Base-by-base conservation (phyloP, 192 early-diverging fungal genomes). In the Podila verticillata region DNA sequence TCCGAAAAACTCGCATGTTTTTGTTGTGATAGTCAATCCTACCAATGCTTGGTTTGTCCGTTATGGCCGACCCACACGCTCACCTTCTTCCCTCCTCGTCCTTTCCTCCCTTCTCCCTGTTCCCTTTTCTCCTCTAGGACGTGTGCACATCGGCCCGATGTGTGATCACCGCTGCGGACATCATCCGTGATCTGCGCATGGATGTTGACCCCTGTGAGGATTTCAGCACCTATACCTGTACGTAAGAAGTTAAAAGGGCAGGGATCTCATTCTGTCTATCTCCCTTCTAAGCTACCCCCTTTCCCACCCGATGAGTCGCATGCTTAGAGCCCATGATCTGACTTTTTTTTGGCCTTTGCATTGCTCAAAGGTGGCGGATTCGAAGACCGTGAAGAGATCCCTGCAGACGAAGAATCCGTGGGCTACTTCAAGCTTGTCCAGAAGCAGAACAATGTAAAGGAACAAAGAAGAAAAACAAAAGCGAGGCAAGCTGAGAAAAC, bases 181-280 rank as follows among this genome's bases (percentile, higher is more conserved):
- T 93, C 36, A 61, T 91, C n/a, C 34, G 48, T 6, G 84, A 85
- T 29, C 83, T 93, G 57, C 83, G 89, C 66, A 29, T 74, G 5
- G 54, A 72, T 10, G 81, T 72, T 0, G 88, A 93, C 81, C 91
- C 92, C 1, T 93, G 92, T 61, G 70, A 83, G 17, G 91, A 93
- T 63, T 93, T 93, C 71, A 91, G 87, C 67, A 72, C 83, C 49
- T 93, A 81, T 65, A 77, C 84, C 26, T 89, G 91, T 91, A 86
- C 72, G 70, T 63, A n/a, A n/a, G n/a, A n/a, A n/a, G n/a, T n/a
- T n/a, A n/a, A n/a, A n/a, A n/a, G n/a, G n/a, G n/a, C n/a, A n/a
- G n/a, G n/a, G n/a, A n/a, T n/a, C n/a, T n/a, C n/a, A n/a, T n/a
- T n/a, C n/a, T n/a, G n/a, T n/a, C n/a, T n/a, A n/a, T n/a, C n/a